A percentile compares a stretch with the other conserved stretches of the same genome.
phyloP scores from a whole-genome alignment of 768 basidiomycete genomes.

The Termitomyces titanicus region DNA sequence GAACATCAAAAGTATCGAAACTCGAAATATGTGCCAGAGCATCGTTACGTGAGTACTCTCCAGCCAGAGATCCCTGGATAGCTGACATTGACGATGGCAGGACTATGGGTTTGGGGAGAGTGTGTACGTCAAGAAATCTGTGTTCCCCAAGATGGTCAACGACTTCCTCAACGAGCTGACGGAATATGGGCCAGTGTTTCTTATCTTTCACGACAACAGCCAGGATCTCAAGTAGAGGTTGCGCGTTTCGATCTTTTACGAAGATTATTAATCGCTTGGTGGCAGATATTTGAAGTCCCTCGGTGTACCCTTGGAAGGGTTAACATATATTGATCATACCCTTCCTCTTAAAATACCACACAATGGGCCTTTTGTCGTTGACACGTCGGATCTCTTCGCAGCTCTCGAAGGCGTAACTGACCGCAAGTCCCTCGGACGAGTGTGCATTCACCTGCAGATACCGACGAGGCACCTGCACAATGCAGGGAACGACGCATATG shows the following conservation, averaged over 20 bases:
- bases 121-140: constrained; percentile 44
- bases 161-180: constrained; percentile 37
- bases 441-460: constrained; percentile 63
- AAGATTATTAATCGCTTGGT: not conserved
- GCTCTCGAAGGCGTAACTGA: constrained; percentile 67
- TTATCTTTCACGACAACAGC: constrained; percentile 77
- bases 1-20: constrained; percentile 60
- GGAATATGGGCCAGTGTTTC: constrained; percentile 57
- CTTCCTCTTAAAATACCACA: constrained; percentile 56
- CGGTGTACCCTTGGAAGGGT: constrained; percentile 47
- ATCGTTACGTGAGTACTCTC: constrained; percentile 45
- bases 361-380: constrained; percentile 59
- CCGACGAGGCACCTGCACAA: constrained; percentile 63
- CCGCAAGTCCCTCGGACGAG: constrained; percentile 52
- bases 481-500: constrained; percentile 84
- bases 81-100: constrained; percentile 29
- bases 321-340: constrained; percentile 35
- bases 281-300: constrained; percentile 56
- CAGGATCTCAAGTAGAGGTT: constrained; percentile 69
- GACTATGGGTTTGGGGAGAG: constrained; percentile 66
- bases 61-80: not conserved
- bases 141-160: constrained; percentile 50
- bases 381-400: constrained; percentile 72
- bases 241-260: too few relatives aligned
- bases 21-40: constrained; percentile 56